A percentile compares a stretch with the other conserved stretches of the same genome.
phyloP scores from a whole-genome alignment of 2,329 filamentous ascomycete species.

The Hansfordia pulvinata region DNA sequence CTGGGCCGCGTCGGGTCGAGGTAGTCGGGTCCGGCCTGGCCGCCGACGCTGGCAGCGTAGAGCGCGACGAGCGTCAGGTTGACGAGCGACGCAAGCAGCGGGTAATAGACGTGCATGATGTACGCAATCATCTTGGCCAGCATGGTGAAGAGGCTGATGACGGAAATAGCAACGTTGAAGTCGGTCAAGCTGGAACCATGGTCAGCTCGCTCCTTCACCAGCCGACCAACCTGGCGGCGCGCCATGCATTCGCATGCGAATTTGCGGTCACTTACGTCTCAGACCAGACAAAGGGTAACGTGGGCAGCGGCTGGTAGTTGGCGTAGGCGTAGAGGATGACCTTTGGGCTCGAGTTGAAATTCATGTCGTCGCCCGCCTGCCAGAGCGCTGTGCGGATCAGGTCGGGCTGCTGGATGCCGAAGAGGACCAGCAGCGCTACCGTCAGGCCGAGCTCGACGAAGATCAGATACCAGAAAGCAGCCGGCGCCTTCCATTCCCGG shows the following conservation, averaged over 20 bases:
- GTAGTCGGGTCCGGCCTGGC: slow-evolving; percentile 62
- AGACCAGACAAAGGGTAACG: slow-evolving; percentile 60
- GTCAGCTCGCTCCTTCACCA: too few relatives aligned
- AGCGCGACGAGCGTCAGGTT: slow-evolving; percentile 44
- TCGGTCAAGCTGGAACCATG: slow-evolving; percentile 48
- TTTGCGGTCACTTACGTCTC: slow-evolving; percentile 40
- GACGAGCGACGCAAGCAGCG: slow-evolving; percentile 45
- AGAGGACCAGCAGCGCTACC: slow-evolving; percentile 53
- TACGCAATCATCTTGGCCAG: slow-evolving; percentile 55
- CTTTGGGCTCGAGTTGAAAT: slow-evolving; percentile 61
- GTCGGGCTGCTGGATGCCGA: slow-evolving; percentile 61
- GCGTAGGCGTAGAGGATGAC: slow-evolving; percentile 60
- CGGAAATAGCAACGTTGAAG: slow-evolving; percentile 64
- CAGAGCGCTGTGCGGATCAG: slow-evolving; percentile 60
- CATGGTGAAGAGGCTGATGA: slow-evolving; percentile 64
- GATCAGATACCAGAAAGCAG: slow-evolving; percentile 49
- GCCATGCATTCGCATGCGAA: slow-evolving; percentile 1
- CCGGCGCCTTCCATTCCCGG: slow-evolving; percentile 42
- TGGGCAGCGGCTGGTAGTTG: slow-evolving; percentile 50
- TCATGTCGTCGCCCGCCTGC: slow-evolving; percentile 55
- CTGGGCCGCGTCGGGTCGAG: slow-evolving; percentile 50
- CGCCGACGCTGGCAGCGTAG: slow-evolving; percentile 53
- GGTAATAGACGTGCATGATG: slow-evolving; percentile 59
- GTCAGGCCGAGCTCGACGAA: slow-evolving; percentile 51
- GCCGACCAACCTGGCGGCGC: too few relatives aligned